phyloP scores from a whole-genome alignment of 139 green algal species.

The Eudorina sp. region DNA sequence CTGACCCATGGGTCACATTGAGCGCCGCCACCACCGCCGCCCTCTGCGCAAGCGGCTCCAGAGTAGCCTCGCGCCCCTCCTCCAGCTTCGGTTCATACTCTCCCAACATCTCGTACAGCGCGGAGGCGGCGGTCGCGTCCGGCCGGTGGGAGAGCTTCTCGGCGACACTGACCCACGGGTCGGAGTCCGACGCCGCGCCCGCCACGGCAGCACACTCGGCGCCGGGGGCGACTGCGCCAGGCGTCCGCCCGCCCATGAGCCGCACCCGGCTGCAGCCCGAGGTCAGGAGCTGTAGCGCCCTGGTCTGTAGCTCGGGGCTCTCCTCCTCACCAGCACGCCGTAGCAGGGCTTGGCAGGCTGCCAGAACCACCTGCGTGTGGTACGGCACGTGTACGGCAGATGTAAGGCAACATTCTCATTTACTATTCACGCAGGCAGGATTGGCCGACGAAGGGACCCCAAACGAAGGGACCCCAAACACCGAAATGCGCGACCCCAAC shows the following conservation, averaged over 20 bases:
- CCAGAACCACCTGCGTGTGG: not conserved
- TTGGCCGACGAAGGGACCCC: too few species aligned
- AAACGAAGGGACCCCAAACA: too few species aligned
- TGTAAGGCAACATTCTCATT: too few species aligned
- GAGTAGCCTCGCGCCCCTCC: not conserved
- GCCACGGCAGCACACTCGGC: not conserved
- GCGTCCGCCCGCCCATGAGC: not conserved
- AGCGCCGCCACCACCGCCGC: conserved; percentile 1
- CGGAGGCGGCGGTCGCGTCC: not conserved
- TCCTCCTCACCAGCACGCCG: not conserved
- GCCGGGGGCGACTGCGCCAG: not conserved
- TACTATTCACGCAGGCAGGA: too few species aligned
- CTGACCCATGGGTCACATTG: not conserved
- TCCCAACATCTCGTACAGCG: not conserved
- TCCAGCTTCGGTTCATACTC: not conserved
- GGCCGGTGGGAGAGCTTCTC: not conserved
- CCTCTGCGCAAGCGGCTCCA: not conserved
- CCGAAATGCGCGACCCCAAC: too few species aligned
- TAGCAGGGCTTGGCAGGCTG: not conserved
- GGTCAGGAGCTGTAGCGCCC: conserved; percentile 21
- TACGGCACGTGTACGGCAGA: too few species aligned
- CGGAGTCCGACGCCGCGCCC: not conserved
- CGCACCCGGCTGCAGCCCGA: not conserved
- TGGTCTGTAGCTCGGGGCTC: not conserved
- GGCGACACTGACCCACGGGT: not conserved